phyloP scores from a whole-genome alignment of 768 basidiomycete species.

The Suillus placidus region DNA sequence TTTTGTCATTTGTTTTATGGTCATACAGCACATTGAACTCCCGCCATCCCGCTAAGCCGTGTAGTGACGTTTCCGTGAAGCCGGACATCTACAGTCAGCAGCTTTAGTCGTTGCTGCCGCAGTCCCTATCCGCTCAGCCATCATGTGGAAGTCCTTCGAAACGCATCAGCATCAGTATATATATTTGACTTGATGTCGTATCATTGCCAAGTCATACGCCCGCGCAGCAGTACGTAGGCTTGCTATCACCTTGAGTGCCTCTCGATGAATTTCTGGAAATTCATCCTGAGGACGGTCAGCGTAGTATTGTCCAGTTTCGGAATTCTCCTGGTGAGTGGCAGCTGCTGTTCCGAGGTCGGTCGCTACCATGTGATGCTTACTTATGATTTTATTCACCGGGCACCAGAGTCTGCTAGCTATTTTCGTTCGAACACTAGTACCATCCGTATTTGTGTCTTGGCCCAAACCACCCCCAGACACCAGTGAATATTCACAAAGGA shows the following conservation, averaged over 20 bases:
- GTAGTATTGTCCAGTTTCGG: background rate
- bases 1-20: background rate
- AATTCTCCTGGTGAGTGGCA: background rate
- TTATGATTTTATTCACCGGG: background rate
- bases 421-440: background rate
- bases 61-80: background rate
- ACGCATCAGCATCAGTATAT: background rate
- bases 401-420: constrained; percentile 4
- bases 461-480: background rate
- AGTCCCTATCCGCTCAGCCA: background rate
- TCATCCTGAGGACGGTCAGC: background rate
- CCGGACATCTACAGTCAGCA: background rate
- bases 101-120: background rate
- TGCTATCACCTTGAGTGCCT: background rate
- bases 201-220: no score
- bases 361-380: background rate
- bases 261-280: background rate
- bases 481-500: background rate
- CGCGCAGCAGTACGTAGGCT: background rate
- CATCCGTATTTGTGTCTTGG: background rate
- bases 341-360: background rate
- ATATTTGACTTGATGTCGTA: background rate
- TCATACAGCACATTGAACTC: background rate
- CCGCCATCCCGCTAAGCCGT: background rate
- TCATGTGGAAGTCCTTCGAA: background rate